phyloP scores from a whole-genome alignment of 805 yeast species.

The Schizosaccharomyces cryophilus region DNA sequence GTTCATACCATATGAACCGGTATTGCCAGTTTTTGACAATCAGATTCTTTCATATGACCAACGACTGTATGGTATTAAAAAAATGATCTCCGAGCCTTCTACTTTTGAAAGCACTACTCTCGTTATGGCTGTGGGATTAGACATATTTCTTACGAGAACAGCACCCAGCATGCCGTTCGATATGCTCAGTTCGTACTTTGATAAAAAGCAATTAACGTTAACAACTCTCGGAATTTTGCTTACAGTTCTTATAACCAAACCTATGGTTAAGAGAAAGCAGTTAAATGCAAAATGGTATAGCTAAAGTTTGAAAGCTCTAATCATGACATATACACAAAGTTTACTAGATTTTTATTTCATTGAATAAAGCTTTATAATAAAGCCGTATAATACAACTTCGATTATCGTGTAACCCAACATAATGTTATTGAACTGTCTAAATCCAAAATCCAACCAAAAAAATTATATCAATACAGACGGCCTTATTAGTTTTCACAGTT shows the following conservation, averaged over 20 bases:
- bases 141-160: constrained; percentile 50
- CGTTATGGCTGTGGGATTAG: constrained; percentile 43
- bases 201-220: constrained; percentile 31
- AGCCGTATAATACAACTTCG: too few relatives aligned
- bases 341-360: too few relatives aligned
- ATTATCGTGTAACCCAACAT: neutral
- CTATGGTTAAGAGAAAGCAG: constrained; percentile 30
- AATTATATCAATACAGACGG: too few relatives aligned
- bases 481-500: neutral
- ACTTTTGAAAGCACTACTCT: constrained; percentile 54
- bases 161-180: constrained; percentile 75
- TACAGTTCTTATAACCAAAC: constrained; percentile 26
- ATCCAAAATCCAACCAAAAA: too few relatives aligned
- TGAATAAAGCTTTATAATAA: too few relatives aligned
- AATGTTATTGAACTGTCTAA: neutral
- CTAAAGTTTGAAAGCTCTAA: neutral
- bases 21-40: constrained; percentile 22
- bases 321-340: too few relatives aligned
- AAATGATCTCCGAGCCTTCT: constrained; percentile 22
- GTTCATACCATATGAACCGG: constrained; percentile 42
- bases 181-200: constrained; percentile 40
- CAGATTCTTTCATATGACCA: constrained; percentile 26
- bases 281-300: constrained; percentile 27
- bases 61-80: constrained; percentile 11
- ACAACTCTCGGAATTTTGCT: constrained; percentile 32